Percentiles rank a stretch among this genome's conserved stretches.
Conservation (phyloP, 2,329 filamentous ascomycete species). For the Incumbomyces delicatus region DNA sequence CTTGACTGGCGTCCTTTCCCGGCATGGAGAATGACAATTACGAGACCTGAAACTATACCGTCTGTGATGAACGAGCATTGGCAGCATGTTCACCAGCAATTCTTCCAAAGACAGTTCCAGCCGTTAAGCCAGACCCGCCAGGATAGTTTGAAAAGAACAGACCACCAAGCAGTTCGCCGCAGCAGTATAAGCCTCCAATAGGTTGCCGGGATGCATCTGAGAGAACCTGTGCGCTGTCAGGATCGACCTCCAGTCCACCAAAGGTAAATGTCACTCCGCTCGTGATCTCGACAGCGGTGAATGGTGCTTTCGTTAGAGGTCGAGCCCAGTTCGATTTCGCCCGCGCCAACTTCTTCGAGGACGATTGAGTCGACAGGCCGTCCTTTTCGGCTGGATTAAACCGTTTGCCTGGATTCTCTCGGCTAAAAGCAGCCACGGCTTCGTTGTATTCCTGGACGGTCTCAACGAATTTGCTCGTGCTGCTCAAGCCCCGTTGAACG, state of each 20-base stretch:
- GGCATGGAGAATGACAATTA: too few species aligned
- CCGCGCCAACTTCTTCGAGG: constrained; percentile 32
- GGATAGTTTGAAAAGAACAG: constrained; percentile 56
- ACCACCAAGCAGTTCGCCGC: constrained; percentile 56
- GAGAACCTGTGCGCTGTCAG: constrained; percentile 45
- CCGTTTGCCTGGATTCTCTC: constrained; percentile 35
- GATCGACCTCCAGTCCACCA: constrained; percentile 50
- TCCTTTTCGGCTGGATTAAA: constrained; percentile 56
- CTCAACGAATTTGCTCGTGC: constrained; percentile 38
- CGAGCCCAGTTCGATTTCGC: constrained; percentile 60
- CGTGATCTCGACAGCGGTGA: constrained; percentile 53
- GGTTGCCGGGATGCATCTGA: constrained; percentile 28
- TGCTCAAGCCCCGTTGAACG: constrained; percentile 37
- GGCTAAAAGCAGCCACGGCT: constrained; percentile 41
- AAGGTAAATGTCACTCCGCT: constrained; percentile 62
- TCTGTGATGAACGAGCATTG: not conserved
- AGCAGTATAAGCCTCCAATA: constrained; percentile 48
- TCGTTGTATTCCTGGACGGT: constrained; percentile 49
- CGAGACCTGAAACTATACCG: constrained; percentile 2
- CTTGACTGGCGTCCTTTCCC: too few species aligned
- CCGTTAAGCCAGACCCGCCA: constrained; percentile 51
- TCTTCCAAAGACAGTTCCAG: constrained; percentile 46
- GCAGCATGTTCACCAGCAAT: constrained; percentile 32
- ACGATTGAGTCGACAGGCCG: constrained; percentile 51
- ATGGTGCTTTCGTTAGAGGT: constrained; percentile 47